Percentiles rank a stretch among this genome's conserved stretches.
Evolutionary conservation across 495 filamentous ascomycete species (phyloP).

Genomic region (Penicillium fimorum): DNA sequence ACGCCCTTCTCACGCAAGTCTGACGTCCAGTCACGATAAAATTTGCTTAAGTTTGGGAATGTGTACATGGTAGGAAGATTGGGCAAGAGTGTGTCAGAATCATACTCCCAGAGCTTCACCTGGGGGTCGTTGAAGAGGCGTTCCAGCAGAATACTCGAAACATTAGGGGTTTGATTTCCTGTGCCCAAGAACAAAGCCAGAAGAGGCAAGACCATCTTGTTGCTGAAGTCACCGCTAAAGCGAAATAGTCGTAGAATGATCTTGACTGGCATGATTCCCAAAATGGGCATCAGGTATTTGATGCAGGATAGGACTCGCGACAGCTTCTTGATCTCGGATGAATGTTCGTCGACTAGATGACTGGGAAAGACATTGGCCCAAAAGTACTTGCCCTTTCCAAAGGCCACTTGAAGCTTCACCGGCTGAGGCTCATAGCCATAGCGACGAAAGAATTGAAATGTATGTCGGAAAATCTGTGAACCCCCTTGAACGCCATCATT

Average conservation of each 20-base stretch:
- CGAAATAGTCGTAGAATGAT: constrained; percentile 65
- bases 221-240: constrained; percentile 72
- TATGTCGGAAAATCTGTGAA: constrained; percentile 76
- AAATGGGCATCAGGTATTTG: constrained; percentile 65
- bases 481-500: constrained; percentile 87
- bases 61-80: constrained; percentile 80
- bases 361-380: constrained; percentile 83
- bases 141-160: constrained; percentile 72
- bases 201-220: constrained; percentile 70
- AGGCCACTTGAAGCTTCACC: constrained; percentile 76
- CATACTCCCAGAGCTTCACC: constrained; percentile 75
- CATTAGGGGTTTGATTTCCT: constrained; percentile 76
- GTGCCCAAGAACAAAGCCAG: constrained; percentile 79
- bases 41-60: constrained; percentile 70
- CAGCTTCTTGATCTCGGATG: constrained; percentile 65
- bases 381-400: constrained; percentile 74
- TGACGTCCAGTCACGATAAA: constrained; percentile 67
- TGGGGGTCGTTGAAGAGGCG: constrained; percentile 71
- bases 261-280: constrained; percentile 73
- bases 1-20: constrained; percentile 64
- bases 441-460: constrained; percentile 70
- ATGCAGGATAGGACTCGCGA: constrained; percentile 63
- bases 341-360: constrained; percentile 59
- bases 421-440: constrained; percentile 66
- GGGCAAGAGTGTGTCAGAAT: constrained; percentile 62